Evolutionary conservation across 306 rosid species (phyloP).

Genomic region (Castanospermum australe): DNA sequence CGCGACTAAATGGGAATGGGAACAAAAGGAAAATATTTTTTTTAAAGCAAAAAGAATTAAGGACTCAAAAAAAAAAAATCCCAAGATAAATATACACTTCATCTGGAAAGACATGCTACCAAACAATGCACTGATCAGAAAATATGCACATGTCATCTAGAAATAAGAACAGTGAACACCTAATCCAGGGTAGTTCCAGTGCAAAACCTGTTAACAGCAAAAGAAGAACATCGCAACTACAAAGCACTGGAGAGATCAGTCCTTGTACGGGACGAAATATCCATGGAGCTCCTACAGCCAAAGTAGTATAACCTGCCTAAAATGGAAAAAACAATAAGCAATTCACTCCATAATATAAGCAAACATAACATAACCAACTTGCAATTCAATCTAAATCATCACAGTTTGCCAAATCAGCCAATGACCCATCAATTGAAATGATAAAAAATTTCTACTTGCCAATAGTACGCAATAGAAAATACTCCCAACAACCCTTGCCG

Average conservation of each 20-base stretch:
- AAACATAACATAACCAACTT: not conserved
- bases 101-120: not conserved
- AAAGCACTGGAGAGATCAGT: conserved; percentile 62
- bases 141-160: not conserved
- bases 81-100: not conserved
- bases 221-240: conserved; percentile 84
- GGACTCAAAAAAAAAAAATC: not conserved
- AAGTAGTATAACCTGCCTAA: conserved; percentile 72
- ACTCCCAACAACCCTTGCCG: conserved; percentile 80
- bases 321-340: conserved; percentile 35
- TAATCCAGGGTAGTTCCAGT: conserved; percentile 1
- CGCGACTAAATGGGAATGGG: not conserved
- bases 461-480: conserved; percentile 70
- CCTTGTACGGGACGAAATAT: conserved; percentile 54
- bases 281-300: conserved; percentile 79
- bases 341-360: not conserved
- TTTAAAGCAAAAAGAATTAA: not conserved
- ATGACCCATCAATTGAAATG: not conserved
- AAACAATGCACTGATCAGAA: not conserved
- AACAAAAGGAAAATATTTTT: not conserved
- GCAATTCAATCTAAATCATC: conserved; percentile 9
- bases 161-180: not conserved
- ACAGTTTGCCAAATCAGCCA: not conserved
- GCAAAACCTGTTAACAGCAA: conserved; percentile 73
- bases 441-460: conserved; percentile 46